Evolutionary conservation across 2,329 filamentous ascomycete genomes (phyloP).

Genomic region (Diplodia mutila): DNA sequence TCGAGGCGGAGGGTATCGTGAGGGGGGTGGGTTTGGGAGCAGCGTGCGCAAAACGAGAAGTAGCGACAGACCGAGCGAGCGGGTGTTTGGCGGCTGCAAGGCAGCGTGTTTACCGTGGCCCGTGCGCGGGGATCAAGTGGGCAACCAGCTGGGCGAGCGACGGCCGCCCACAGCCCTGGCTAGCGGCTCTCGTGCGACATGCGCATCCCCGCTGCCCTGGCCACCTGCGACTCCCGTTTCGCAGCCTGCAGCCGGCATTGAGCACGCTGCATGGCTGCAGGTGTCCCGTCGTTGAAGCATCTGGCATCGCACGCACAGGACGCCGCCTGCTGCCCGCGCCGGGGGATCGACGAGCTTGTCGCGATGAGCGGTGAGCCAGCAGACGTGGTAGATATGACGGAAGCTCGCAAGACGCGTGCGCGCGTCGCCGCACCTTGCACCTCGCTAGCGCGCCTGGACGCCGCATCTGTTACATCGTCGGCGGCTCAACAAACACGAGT

Average conservation of each 20-base stretch:
- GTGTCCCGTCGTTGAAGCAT: not conserved
- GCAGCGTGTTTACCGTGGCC: conserved; percentile 17
- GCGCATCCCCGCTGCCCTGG: not conserved
- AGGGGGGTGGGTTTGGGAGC: not conserved
- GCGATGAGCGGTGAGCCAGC: conserved; percentile 4
- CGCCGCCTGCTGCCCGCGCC: conserved; percentile 13
- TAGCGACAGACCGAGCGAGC: not conserved
- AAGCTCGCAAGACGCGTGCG: not conserved
- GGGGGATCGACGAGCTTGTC: conserved; percentile 21
- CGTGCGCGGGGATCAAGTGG: conserved; percentile 15
- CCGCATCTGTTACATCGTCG: not conserved
- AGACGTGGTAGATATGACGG: not conserved
- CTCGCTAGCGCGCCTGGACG: not conserved
- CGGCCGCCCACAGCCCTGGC: not conserved
- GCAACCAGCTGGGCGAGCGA: conserved; percentile 1
- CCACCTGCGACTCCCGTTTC: not conserved
- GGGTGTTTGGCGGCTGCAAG: conserved; percentile 12
- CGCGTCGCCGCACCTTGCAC: not conserved
- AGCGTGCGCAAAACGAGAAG: not conserved
- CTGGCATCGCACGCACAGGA: conserved; percentile 17
- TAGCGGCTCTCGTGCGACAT: conserved; percentile 1
- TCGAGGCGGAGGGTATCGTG: conserved; percentile 11
- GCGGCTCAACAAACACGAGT: not conserved
- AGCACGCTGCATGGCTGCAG: not conserved
- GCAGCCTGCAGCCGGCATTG: conserved; percentile 4